These are phyloP conservation scores for Arachis hypogaea DNA, from an alignment of 306 rosid genomes.

Conservation along the genomic window DNA sequence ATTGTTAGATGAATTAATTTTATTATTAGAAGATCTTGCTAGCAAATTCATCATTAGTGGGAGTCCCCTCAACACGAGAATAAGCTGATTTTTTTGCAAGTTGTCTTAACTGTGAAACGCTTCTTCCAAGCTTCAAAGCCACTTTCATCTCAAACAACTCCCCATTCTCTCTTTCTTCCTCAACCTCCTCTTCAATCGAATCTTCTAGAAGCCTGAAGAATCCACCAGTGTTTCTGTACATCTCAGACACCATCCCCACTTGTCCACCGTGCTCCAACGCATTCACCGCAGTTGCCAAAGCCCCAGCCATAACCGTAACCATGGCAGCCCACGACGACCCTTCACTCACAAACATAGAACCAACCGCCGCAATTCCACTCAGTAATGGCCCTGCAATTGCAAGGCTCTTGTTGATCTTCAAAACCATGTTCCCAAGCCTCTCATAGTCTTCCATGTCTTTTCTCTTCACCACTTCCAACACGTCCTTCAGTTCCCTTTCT, in stretches of 20 bases:
- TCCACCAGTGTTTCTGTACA: slow-evolving; percentile 70
- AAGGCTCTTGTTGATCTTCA: slow-evolving; percentile 66
- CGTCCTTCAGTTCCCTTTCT: slow-evolving; percentile 58
- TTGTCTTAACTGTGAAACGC: slow-evolving; percentile 62
- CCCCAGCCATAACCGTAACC: slow-evolving; percentile 60
- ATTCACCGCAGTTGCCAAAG: slow-evolving; percentile 57
- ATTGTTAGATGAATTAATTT: neutral
- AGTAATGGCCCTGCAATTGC: slow-evolving; percentile 79
- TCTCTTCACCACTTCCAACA: slow-evolving; percentile 57
- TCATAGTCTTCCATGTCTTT: slow-evolving; percentile 78
- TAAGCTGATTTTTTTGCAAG: slow-evolving; percentile 64
- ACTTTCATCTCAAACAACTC: slow-evolving; percentile 64
- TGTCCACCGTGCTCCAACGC: slow-evolving; percentile 71
- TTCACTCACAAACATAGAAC: slow-evolving; percentile 51
- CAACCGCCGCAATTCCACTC: slow-evolving; percentile 65
- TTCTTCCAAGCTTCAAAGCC: slow-evolving; percentile 79
- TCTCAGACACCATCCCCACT: slow-evolving; percentile 80
- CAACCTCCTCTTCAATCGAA: slow-evolving; percentile 55
- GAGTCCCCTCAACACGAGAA: slow-evolving; percentile 50
- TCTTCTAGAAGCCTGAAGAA: slow-evolving; percentile 54
- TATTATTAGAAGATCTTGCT: slow-evolving; percentile 59
- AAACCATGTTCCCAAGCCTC: slow-evolving; percentile 65
- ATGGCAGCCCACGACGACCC: slow-evolving; percentile 49
- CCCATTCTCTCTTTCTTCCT: slow-evolving; percentile 78
- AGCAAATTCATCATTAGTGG: slow-evolving; percentile 64